Conservation (phyloP, 345 rosid species). For the Bretschneidera sinensis region DNA sequence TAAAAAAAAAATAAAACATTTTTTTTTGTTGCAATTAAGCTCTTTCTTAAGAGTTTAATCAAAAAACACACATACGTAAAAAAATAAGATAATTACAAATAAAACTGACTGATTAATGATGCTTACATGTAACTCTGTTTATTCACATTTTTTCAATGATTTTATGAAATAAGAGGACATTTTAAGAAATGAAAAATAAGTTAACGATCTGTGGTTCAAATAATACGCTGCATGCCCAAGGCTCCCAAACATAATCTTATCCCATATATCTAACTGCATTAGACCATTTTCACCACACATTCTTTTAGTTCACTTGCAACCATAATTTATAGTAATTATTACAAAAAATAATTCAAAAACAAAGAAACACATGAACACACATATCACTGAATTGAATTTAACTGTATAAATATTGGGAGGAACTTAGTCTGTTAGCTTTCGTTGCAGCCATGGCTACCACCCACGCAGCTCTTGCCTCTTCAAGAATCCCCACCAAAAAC, state of each 20-base stretch:
- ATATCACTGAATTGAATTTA: neutral
- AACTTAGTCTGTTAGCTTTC: slow-evolving; percentile 18
- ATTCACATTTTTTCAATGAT: too few species aligned
- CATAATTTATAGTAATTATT: slow-evolving; percentile 24
- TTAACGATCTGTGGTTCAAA: slow-evolving; percentile 36
- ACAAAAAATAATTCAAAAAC: slow-evolving; percentile 9
- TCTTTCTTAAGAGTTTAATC: too few species aligned
- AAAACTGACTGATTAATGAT: too few species aligned
- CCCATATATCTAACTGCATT: slow-evolving; percentile 32
- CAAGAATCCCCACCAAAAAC: slow-evolving; percentile 58
- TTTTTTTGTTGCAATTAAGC: too few species aligned
- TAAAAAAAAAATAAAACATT: too few species aligned
- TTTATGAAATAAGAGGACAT: slow-evolving; percentile 4
- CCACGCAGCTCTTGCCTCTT: slow-evolving; percentile 86
- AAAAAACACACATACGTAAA: too few species aligned
- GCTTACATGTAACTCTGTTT: too few species aligned
- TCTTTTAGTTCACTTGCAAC: slow-evolving; percentile 33
- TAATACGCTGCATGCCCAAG: slow-evolving; percentile 1
- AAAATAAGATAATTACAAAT: too few species aligned
- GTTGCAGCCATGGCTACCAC: slow-evolving; percentile 76
- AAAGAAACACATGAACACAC: slow-evolving; percentile 2
- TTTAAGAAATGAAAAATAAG: slow-evolving; percentile 2
- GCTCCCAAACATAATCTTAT: slow-evolving; percentile 40
- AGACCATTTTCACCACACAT: slow-evolving; percentile 51
- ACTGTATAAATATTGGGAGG: slow-evolving; percentile 18